Base-by-base conservation (phyloP, 768 basidiomycete species). In the Suillus paluster region DNA sequence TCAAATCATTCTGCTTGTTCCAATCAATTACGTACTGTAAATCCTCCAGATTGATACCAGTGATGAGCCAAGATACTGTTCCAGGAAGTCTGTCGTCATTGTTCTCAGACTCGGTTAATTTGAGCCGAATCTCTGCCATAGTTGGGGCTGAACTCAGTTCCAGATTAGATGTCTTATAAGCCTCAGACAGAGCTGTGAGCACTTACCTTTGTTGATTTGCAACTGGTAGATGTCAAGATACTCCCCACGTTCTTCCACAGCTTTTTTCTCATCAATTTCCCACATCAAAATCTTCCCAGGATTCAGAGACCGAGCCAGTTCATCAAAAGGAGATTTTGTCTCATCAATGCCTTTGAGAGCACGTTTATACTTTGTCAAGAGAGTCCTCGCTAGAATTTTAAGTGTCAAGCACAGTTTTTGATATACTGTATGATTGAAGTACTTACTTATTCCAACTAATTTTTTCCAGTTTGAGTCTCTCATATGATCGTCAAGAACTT, bases 381-480 rank as follows among this genome's bases (percentile, higher is more conserved):
- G 53, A 54, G 60, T 30, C 30, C 33, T 21, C 23, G 33, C 54
- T 61, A 8, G 15, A 49, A 27, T 17, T 8, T 11, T 3, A 25
- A 33, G 6, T 27, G 27, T 27, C 14, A 48, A 48, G 14, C 44
- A 44, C 4, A 38, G 38, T 38, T 38, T 38, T 38, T 2, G 38
- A 38, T 38, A 38, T 38, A 38, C 38, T n/a, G n/a, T n/a, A 38
- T 38, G 5, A 38, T 38, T 21, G n/a, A 21, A 48, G 5, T 36
- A 9, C 61, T 50, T 38, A 72, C 71, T 63, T 5, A 68, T 69
- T 21, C 68, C 60, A 15, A 70, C 63, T 6, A 71, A 44, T 41
- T 77, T 78, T 36, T 75, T 75, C 67, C 68, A 77, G 48, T 78
- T 77, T 4, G 66, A 73, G 34, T 78, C 73, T 11, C 63, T 62